Percentiles rank a stretch among this genome's conserved stretches.
These are phyloP conservation scores for Acephala macrosclerotiorum DNA, from an alignment of 2,329 filamentous ascomycete species.

Conservation along the genomic window DNA sequence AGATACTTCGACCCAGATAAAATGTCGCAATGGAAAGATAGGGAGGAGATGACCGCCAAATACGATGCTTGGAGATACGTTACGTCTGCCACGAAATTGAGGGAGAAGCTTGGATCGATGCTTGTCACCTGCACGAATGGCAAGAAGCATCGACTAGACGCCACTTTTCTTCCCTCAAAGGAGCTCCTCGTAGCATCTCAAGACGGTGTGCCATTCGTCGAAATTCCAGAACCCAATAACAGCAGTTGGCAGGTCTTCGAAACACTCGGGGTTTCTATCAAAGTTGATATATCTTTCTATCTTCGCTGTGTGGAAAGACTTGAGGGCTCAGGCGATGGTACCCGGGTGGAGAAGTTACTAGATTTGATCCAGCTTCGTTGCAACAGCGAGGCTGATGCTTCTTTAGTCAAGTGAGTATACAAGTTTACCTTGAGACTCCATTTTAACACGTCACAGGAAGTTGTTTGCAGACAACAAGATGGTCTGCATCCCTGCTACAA, in stretches of 20 bases:
- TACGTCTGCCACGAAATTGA: background rate
- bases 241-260: slow-evolving; percentile 6
- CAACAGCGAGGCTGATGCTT: background rate
- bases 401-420: slow-evolving; percentile 4
- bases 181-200: slow-evolving; percentile 17
- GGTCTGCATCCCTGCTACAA: slow-evolving; percentile 11
- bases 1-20: slow-evolving; percentile 13
- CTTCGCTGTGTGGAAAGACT: slow-evolving; percentile 13
- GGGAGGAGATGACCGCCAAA: background rate
- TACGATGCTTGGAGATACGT: background rate
- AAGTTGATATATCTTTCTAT: slow-evolving; percentile 18
- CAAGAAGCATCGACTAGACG: slow-evolving; percentile 17
- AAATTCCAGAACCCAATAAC: slow-evolving; percentile 14
- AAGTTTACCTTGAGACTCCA: background rate
- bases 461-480: background rate
- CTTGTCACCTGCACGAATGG: slow-evolving; percentile 15
- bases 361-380: slow-evolving; percentile 10
- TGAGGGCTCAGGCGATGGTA: background rate
- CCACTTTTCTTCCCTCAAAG: slow-evolving; percentile 16
- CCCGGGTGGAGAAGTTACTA: background rate
- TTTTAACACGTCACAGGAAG: background rate
- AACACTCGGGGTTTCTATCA: slow-evolving; percentile 17
- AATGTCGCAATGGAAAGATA: background rate
- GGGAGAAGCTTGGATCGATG: slow-evolving; percentile 13
- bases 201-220: slow-evolving; percentile 16